A percentile compares a stretch with the other conserved stretches of the same genome.
Evolutionary conservation across 2,329 filamentous ascomycete genomes (phyloP).

Genomic region (Paraphaeosphaeria sporulosa): DNA sequence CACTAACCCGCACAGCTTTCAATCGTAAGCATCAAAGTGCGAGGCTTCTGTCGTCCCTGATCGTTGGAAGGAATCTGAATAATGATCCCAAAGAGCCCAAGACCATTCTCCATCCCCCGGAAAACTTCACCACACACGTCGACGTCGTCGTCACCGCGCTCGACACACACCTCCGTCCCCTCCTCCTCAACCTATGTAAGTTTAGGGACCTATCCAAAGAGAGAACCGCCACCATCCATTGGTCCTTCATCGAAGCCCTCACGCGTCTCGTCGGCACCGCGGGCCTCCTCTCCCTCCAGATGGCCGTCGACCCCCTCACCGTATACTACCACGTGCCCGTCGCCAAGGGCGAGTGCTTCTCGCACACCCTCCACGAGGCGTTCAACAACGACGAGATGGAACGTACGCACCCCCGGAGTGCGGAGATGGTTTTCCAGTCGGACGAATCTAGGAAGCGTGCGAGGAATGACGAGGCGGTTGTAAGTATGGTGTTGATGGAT

Average conservation of each 20-base stretch:
- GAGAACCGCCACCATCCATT: neutral
- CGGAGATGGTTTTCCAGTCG: conserved; percentile 6
- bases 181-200: conserved; percentile 14
- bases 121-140: conserved; percentile 34
- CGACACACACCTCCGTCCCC: conserved; percentile 30
- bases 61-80: neutral
- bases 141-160: conserved; percentile 26
- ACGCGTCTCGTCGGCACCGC: conserved; percentile 29
- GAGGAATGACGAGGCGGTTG: conserved; percentile 24
- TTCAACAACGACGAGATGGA: conserved; percentile 28
- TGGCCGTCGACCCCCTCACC: conserved; percentile 35
- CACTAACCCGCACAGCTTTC: conserved; percentile 10
- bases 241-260: neutral
- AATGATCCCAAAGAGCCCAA: neutral
- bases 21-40: neutral
- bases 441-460: conserved; percentile 22
- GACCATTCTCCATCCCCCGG: conserved; percentile 19
- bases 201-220: neutral
- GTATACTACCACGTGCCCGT: conserved; percentile 36
- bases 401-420: conserved; percentile 11
- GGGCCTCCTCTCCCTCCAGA: conserved; percentile 32
- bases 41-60: neutral
- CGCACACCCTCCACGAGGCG: conserved; percentile 24
- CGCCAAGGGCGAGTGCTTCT: conserved; percentile 37
- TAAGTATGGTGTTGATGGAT: conserved; percentile 31